Evolutionary conservation across 1,139 yeast genomes (phyloP).

Genomic region (Candida sp.): DNA sequence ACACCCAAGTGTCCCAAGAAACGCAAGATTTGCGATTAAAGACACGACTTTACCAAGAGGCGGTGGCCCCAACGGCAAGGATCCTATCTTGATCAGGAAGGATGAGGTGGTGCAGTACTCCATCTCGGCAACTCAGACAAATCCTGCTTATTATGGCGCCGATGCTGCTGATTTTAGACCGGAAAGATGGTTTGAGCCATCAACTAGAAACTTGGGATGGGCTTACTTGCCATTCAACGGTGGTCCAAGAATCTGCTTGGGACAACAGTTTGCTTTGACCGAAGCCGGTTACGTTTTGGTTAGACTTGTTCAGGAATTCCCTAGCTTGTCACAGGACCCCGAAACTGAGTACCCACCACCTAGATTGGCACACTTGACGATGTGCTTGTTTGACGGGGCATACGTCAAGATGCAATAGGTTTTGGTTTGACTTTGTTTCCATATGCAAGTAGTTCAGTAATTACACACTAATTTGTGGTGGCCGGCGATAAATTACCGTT

Average conservation of each 20-base stretch:
- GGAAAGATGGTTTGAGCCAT: conserved; percentile 44
- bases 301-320: conserved; percentile 27
- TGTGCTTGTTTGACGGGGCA: conserved; percentile 36
- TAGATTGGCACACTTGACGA: conserved; percentile 37
- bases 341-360: conserved; percentile 29
- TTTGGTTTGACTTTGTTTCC: too few species aligned
- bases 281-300: conserved; percentile 37
- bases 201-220: conserved; percentile 33
- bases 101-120: conserved; percentile 36
- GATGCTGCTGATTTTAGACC: conserved; percentile 48
- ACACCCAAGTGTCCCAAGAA: conserved; percentile 57
- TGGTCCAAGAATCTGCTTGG: conserved; percentile 47
- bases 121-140: conserved; percentile 45
- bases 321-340: conserved; percentile 1
- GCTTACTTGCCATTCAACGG: conserved; percentile 47
- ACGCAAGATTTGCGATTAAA: conserved; percentile 43
- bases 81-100: conserved; percentile 46
- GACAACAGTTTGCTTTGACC: conserved; percentile 49
- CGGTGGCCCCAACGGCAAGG: conserved; percentile 48
- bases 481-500: too few species aligned
- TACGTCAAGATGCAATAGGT: not conserved
- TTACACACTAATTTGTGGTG: too few species aligned
- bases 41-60: conserved; percentile 56
- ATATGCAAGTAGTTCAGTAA: not conserved
- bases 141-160: conserved; percentile 41